Base-by-base conservation (phyloP, 2,329 filamentous ascomycete species). In the Sarocladium oryzae region DNA sequence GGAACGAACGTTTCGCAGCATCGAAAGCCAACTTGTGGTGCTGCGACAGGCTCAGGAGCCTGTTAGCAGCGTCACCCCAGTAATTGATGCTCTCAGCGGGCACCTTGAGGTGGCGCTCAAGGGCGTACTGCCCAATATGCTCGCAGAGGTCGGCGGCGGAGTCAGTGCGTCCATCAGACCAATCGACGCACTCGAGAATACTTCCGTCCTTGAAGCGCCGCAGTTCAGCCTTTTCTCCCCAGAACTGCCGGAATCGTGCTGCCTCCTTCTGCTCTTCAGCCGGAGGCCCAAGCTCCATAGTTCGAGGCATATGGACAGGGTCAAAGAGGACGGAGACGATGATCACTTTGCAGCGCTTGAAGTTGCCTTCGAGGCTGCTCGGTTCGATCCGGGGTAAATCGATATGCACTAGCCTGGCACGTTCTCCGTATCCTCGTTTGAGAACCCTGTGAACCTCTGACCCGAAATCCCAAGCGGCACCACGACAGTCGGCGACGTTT, bases 151-250 rank as follows among this genome's bases (percentile, higher is more conserved):
- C 80, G 2, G 46, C 46, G 26, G 46, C 46, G 76, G 72, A 1
- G 82, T 72, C 1, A 78, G 73, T 51, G 79, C 76, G 56, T 84
- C 79, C 2, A 76, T 49, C 21, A 16, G 46, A 76, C 93, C 93
- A 99, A 18, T 95, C 85, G 26, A 97, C 74, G 61, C 88, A 96
- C 67, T 99, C 95, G 8, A 90, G 77, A 57, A 99, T 96, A 59
- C 86, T 92, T 20, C 93, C 93, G 61, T 97, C 90, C 60, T 91
- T 95, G 74, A 99, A 99, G 18, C 93, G 87, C 56, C 93, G 82
- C 41, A 99, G 76, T 66, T 99, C 93, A 1, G 93, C 82, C 65
- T 93, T 95, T 9, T 92, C 86, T 6, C 92, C 93, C 93, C 95
- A 99, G 64, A 99, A 97, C 30, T 85, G 81, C 32, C 89, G 87